Conservation (phyloP, 1,139 yeast genomes). For the Suhomyces kunorum region DNA sequence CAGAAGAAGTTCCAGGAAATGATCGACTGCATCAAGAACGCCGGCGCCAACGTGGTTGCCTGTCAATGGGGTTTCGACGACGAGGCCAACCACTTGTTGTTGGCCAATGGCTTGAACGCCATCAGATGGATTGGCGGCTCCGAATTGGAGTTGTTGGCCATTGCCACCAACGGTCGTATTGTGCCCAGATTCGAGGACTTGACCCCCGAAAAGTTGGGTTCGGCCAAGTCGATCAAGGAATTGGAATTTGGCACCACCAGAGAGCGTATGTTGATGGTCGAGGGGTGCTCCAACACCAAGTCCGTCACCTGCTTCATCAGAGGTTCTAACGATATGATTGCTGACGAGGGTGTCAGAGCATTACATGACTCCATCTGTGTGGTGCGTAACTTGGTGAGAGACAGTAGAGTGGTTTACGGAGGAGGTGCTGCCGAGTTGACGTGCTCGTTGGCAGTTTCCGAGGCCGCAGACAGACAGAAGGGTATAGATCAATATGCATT, state of each 20-base stretch:
- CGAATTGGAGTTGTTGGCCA: constrained; percentile 92
- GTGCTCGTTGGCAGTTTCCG: constrained; percentile 87
- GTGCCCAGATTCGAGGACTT: constrained; percentile 97
- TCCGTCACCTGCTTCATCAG: constrained; percentile 94
- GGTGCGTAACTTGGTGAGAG: constrained; percentile 91
- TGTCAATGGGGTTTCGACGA: constrained; percentile 99
- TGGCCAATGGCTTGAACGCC: constrained; percentile 88
- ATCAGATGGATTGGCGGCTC: constrained; percentile 99
- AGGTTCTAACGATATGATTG: constrained; percentile 97
- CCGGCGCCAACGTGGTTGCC: constrained; percentile 95
- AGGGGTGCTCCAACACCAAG: constrained; percentile 82
- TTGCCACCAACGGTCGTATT: constrained; percentile 95
- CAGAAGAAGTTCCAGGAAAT: constrained; percentile 86
- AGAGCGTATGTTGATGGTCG: constrained; percentile 93
- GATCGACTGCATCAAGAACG: constrained; percentile 80
- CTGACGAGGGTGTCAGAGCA: constrained; percentile 95
- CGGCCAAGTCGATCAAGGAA: constrained; percentile 83
- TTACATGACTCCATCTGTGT: constrained; percentile 96
- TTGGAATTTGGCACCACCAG: constrained; percentile 94
- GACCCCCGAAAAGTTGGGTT: constrained; percentile 77
- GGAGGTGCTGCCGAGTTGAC: constrained; percentile 98
- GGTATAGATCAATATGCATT: constrained; percentile 98
- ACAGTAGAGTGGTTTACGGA: constrained; percentile 92
- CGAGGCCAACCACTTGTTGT: constrained; percentile 91
- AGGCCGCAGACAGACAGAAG: constrained; percentile 87